Base-by-base conservation (phyloP, 352 stramenopile genomes). In the Pythium pyrilobum region DNA sequence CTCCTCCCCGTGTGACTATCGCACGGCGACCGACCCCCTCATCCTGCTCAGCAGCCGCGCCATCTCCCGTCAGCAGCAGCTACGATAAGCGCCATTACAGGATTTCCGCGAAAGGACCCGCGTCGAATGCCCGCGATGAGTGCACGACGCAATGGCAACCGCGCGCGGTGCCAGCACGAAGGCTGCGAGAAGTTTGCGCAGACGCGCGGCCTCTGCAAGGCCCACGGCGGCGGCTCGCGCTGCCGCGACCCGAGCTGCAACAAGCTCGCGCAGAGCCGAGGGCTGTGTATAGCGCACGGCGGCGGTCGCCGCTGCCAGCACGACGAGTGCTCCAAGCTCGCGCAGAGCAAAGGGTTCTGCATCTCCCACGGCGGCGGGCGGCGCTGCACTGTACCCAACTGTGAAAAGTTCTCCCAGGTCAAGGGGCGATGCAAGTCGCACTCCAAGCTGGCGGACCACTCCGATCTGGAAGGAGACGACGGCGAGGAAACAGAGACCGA, bases 351-450 rank as follows among this genome's bases (percentile, higher is more conserved):
- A 46, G 81, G 81, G 9, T 87, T 84, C 57, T 92, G 81, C 71
- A 89, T 92, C 48, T 85, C 81, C 18, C 81, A 92, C 59, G 81
- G 82, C 31, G 82, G 82, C 23, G 82, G 82, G 5, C 81, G 80
- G 0, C 80, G 82, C 1, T 93, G 82, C 62, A 81, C 66, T 20
- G 75, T 89, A 24, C 57, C 69, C 2, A 74, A 81, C 62, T 95
- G 85, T 57, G 71, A 89, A 49, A 93, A 93, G 69, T 93, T 93
- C 52, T 89, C 82, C n/a, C 82, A 93, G 56, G 81, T 93, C 53
- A 89, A 89, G 36, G 82, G 82, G 21, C 81, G 81, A 20, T 93
- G 82, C 68, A 93, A 93, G 71, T 85, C 77, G 29, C 82, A 93
- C 66, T 89, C 80, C 9, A 93, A 93, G 71, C 72, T 91, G 7